Percentiles rank a stretch among this genome's conserved stretches.
Conservation (phyloP, 306 rosid species). For the Amphicarpaea edgeworthii region DNA sequence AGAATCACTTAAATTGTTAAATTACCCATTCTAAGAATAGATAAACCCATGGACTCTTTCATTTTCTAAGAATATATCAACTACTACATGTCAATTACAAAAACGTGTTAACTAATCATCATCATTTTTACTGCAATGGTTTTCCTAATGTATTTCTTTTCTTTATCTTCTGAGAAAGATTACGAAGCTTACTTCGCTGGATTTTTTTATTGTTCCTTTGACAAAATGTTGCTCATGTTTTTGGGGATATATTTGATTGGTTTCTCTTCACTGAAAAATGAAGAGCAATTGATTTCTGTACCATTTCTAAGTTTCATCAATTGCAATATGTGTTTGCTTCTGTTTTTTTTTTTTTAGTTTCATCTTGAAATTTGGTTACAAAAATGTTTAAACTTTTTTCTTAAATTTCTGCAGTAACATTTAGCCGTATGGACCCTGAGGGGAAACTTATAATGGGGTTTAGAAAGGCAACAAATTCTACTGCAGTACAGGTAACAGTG, state of each 20-base stretch:
- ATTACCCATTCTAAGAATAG: slow-evolving; percentile 30
- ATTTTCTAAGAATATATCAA: slow-evolving; percentile 1
- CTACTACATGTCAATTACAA: neutral
- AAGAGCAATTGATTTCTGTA: slow-evolving; percentile 32
- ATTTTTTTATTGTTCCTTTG: neutral
- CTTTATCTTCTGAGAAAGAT: slow-evolving; percentile 4
- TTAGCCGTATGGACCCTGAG: slow-evolving; percentile 99
- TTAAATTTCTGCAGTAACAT: slow-evolving; percentile 71
- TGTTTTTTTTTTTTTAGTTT: neutral
- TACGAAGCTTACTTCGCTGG: slow-evolving; percentile 2
- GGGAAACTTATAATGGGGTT: slow-evolving; percentile 99
- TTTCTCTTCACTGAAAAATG: slow-evolving; percentile 26
- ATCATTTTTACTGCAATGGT: slow-evolving; percentile 14
- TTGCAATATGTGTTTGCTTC: slow-evolving; percentile 1
- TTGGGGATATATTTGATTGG: slow-evolving; percentile 28
- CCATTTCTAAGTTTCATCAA: slow-evolving; percentile 23
- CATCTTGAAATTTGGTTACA: slow-evolving; percentile 21
- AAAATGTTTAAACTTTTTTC: neutral
- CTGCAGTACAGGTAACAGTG: slow-evolving; percentile 76
- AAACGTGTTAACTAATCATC: neutral
- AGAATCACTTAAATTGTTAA: slow-evolving; percentile 32
- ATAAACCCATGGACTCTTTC: slow-evolving; percentile 21
- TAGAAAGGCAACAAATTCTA: slow-evolving; percentile 84
- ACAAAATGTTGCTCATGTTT: slow-evolving; percentile 24
- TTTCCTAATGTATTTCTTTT: slow-evolving; percentile 1